Conservation (phyloP, 768 basidiomycete genomes). For the Amanita rubescens region DNA sequence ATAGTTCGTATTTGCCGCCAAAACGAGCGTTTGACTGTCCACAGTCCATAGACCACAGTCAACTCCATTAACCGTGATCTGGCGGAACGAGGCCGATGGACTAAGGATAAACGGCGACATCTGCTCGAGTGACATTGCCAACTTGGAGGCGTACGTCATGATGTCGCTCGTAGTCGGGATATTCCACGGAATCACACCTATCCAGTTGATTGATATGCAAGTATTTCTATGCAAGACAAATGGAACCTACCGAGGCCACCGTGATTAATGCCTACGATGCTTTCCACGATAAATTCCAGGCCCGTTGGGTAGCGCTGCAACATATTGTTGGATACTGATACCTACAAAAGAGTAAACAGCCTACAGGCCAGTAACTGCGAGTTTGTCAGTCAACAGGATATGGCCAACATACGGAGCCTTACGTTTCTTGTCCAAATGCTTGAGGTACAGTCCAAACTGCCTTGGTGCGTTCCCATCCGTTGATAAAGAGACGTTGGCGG, state of each 20-base stretch:
- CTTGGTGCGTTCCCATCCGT: conserved; percentile 63
- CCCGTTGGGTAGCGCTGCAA: conserved; percentile 51
- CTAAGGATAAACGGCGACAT: conserved; percentile 42
- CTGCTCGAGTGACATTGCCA: conserved; percentile 37
- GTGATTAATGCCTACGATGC: conserved; percentile 62
- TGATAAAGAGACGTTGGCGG: conserved; percentile 45
- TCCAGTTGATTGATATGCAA: background rate
- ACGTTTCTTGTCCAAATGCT: conserved; percentile 61
- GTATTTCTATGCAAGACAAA: background rate
- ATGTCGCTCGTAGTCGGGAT: conserved; percentile 49
- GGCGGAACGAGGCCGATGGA: conserved; percentile 31
- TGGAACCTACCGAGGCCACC: conserved; percentile 44
- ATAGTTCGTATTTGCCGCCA: conserved; percentile 47
- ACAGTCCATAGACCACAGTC: conserved; percentile 49
- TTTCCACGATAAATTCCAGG: conserved; percentile 59
- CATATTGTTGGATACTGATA: background rate
- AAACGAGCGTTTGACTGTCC: conserved; percentile 32
- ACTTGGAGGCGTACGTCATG: conserved; percentile 41
- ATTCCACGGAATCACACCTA: conserved; percentile 44
- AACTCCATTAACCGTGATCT: conserved; percentile 31
- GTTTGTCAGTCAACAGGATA: background rate
- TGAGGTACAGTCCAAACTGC: conserved; percentile 79
- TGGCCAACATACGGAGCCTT: conserved; percentile 13
- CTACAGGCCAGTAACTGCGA: conserved; percentile 43
- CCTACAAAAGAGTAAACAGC: background rate